These are phyloP conservation scores for Karstenula rhodostoma DNA, from an alignment of 2,329 filamentous ascomycete genomes.

Conservation along the genomic window DNA sequence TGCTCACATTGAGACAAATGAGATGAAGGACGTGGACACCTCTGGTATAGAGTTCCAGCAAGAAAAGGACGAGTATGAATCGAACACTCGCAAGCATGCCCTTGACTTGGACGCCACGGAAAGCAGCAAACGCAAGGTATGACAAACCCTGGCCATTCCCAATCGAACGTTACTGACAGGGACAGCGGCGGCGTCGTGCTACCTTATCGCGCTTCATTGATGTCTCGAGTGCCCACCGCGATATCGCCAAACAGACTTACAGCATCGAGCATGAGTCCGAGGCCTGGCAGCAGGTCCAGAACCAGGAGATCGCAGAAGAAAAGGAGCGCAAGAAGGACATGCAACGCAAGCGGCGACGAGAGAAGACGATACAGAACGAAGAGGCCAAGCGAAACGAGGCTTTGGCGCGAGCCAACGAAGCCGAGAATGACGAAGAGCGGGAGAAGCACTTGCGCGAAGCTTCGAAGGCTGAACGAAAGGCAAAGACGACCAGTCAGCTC, in stretches of 20 bases:
- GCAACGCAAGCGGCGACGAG: conserved; percentile 93
- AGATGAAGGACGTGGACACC: conserved; percentile 66
- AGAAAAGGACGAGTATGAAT: conserved; percentile 63
- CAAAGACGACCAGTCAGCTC: conserved; percentile 85
- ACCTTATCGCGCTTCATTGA: conserved; percentile 64
- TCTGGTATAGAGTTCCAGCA: conserved; percentile 61
- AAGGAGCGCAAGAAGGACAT: conserved; percentile 99
- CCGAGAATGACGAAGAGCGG: conserved; percentile 82
- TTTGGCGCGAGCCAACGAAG: conserved; percentile 77
- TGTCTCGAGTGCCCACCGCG: conserved; percentile 72
- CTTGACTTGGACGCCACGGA: conserved; percentile 72
- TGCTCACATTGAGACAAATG: conserved; percentile 64
- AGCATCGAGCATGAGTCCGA: conserved; percentile 79
- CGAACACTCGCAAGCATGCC: conserved; percentile 70
- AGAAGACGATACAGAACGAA: conserved; percentile 93
- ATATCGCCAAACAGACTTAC: conserved; percentile 77
- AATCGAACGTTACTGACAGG: conserved; percentile 21
- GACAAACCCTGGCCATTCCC: not conserved
- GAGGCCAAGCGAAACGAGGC: conserved; percentile 82
- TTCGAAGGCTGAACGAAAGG: conserved; percentile 91
- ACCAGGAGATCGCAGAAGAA: conserved; percentile 88
- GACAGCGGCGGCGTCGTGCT: conserved; percentile 66
- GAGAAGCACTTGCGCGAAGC: conserved; percentile 84
- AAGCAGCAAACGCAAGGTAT: conserved; percentile 67
- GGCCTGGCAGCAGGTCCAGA: conserved; percentile 85